Evolutionary conservation across 805 yeast genomes (phyloP), one percentile per base, ranked within the genome.

Genomic region (Yamadazyma nakazawae): DNA sequence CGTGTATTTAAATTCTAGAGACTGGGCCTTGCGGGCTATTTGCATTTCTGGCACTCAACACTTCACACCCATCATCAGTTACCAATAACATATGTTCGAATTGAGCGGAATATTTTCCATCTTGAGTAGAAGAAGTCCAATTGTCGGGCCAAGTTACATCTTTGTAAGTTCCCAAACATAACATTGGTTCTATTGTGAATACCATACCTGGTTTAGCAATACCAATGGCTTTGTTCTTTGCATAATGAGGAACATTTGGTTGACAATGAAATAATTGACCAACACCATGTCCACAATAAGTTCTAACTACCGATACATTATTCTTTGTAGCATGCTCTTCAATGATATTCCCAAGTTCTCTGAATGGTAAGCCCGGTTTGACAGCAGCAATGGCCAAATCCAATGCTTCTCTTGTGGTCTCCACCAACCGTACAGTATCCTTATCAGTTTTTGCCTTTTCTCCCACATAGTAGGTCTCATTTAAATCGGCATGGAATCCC

Each of bases 171-270:
- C 99, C 99, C 54, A 82, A 72, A 62, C 88, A 86, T 55, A 94
- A 80, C 99, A 94, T 94, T 39, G 99, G 99, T 69, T 94, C 99
- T 48, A 94, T 88, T 18, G 99, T 94, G 74, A 94, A 94, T 12
- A 88, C 89, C 85, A 91, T 87, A 18, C 99, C 99, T 18, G 96
- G 92, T 64, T 88, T 88, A 72, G 94, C 91, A 38, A 88, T 82
- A 49, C 99, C 99, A 40, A 91, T 76, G 7, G 96, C 88, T 71
- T 92, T 92, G 71, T 91, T 94, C 57, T 82, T 84, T 18, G 94
- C 96, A 62, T 94, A 94, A 66, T 94, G 99, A 2, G 97, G 96
- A 45, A 94, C 80, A 56, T 83, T 87, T 34, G 99, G 99, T 40
- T 89, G 84, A 59, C 91, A 81, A 67, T 94, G 99, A 82, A 94